A percentile compares a stretch with the other conserved stretches of the same genome.
phyloP scores from a whole-genome alignment of 176 grass and related monocot species.

The Zizania latifolia region DNA sequence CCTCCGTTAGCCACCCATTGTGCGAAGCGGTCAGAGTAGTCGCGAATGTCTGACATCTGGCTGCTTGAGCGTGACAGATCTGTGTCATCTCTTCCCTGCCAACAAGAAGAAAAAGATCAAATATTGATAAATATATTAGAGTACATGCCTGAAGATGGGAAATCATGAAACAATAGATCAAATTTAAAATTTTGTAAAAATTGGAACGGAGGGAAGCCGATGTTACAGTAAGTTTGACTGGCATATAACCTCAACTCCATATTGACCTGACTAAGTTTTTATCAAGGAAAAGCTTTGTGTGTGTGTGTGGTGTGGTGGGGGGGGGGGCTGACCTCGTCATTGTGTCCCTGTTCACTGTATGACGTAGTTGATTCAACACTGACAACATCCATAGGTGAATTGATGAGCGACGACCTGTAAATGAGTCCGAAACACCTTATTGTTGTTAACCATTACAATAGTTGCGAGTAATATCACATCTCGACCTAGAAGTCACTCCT shows the following conservation, averaged over 20 bases:
- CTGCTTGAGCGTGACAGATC: slow-evolving; percentile 21
- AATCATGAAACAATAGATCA: neutral
- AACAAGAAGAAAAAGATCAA: neutral
- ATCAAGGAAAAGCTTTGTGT: neutral
- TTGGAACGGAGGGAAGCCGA: neutral
- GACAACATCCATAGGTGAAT: slow-evolving; percentile 53
- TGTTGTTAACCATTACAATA: neutral
- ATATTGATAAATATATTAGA: neutral
- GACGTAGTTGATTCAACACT: slow-evolving; percentile 50
- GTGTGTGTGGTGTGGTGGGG: too few species aligned
- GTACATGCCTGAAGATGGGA: neutral
- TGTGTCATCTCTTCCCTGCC: slow-evolving; percentile 52
- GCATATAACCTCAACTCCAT: neutral
- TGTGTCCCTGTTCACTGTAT: slow-evolving; percentile 39
- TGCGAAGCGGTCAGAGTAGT: slow-evolving; percentile 69
- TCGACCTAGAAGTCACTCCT: neutral
- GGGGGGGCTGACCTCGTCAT: slow-evolving; percentile 36
- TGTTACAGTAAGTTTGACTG: neutral
- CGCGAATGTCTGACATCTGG: slow-evolving; percentile 3
- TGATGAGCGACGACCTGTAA: slow-evolving; percentile 66
- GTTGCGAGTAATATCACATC: neutral
- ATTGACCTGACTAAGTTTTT: neutral
- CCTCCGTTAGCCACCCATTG: slow-evolving; percentile 68
- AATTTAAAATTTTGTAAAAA: neutral
- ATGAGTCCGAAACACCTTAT: slow-evolving; percentile 21